Percentiles rank a stretch among this genome's conserved stretches.
phyloP scores from a whole-genome alignment of 2,329 filamentous ascomycete species.

The Arachnomyces sp. region DNA sequence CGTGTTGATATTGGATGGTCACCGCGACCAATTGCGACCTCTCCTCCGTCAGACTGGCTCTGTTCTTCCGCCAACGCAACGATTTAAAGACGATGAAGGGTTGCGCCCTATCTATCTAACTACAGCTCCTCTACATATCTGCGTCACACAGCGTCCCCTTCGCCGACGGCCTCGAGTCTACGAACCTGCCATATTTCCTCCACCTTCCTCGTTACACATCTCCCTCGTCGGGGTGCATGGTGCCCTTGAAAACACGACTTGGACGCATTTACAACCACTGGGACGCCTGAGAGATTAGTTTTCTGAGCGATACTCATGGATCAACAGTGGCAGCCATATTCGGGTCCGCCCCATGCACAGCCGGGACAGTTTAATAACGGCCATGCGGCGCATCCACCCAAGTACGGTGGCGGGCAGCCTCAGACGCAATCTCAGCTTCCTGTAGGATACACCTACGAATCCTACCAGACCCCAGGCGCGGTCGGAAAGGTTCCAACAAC shows the following conservation, averaged over 20 bases:
- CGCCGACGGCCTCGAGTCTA: conserved; percentile 14
- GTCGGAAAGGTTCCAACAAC: conserved; percentile 26
- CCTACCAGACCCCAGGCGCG: conserved; percentile 46
- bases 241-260: conserved; percentile 4
- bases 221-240: too few relatives aligned
- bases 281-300: conserved; percentile 5
- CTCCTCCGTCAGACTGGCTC: not conserved
- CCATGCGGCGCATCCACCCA: conserved; percentile 43
- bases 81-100: conserved; percentile 13
- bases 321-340: conserved; percentile 59
- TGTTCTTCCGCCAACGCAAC: conserved; percentile 3
- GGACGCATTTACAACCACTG: conserved; percentile 6
- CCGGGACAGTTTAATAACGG: conserved; percentile 57
- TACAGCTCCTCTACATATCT: conserved; percentile 12
- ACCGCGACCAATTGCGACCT: conserved; percentile 6
- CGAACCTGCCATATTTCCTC: conserved; percentile 6
- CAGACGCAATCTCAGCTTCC: conserved; percentile 45
- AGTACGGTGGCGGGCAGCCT: conserved; percentile 22
- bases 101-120: conserved; percentile 11
- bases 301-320: conserved; percentile 38
- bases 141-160: conserved; percentile 10
- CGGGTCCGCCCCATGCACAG: conserved; percentile 52
- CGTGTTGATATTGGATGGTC: conserved; percentile 3
- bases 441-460: conserved; percentile 58
- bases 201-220: too few relatives aligned